Base-by-base conservation (phyloP, 768 basidiomycete genomes). In the Paxillus rubicundulus region DNA sequence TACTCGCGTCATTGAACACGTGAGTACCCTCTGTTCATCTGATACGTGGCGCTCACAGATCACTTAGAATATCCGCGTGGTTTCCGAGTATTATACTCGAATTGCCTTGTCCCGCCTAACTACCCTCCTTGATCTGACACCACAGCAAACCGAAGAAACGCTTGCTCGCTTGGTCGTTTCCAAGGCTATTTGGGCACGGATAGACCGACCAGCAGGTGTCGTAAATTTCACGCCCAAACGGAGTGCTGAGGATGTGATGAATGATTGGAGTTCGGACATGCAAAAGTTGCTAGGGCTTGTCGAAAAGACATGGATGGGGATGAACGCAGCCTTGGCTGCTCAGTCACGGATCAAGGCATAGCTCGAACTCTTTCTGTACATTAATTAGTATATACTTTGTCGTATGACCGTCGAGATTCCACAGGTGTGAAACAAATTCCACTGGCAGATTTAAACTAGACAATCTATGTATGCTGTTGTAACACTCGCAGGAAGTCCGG, bases 301-400 rank as follows among this genome's bases (percentile, higher is more conserved):
- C 13, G 97, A 99, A 75, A 98, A 98, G 82, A 93, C 92, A n/a
- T 97, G 95, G 91, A 93, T 93, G 91, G 88, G 87, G 34, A 86
- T 93, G 81, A 92, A 92, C 59, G 90, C 91, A 32, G 90, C 91
- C 10, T 82, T 89, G 66, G 90, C 91, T 43, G 90, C 90, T 18
- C 87, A 89, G 59, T 83, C 87, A 45, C 77, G 84, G 54, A 73
- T 74, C 56, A 80, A 77, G 56, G 73, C 73, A 61, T 77, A 68
- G 61, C 48, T 39, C 38, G 39, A n/a, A 52, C 42, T 44, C 33
- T 45, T 55, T 50, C 45, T 57, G 57, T 59, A 61, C 10, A 30
- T 30, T 30, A 30, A 10, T 52, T 59, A 61, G 33, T 34, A 21
- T 52, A 51, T 42, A 48, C 49, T 47, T 28, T 50, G 44, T 36